Conservation (phyloP, 208 protist genomes). For the Tetramitus jugosus region DNA sequence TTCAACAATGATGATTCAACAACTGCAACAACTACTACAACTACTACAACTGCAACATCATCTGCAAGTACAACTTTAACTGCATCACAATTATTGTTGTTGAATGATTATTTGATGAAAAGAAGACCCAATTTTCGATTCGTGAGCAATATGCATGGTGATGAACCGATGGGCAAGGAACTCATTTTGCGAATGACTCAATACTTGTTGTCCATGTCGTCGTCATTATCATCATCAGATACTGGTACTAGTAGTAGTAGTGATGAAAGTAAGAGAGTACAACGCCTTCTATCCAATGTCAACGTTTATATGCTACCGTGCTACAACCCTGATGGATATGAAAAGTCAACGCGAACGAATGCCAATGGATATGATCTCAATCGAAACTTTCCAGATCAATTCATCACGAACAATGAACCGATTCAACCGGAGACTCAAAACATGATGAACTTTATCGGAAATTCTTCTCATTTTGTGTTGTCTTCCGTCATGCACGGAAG, state of each 20-base stretch:
- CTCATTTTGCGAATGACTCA: not conserved
- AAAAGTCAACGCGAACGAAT: not conserved
- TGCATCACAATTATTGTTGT: too few relatives aligned
- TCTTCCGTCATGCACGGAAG: not conserved
- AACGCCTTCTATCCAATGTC: not conserved
- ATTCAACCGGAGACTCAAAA: not conserved
- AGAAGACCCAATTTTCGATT: constrained; percentile 18
- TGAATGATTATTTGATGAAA: too few relatives aligned
- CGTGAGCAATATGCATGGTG: constrained; percentile 20
- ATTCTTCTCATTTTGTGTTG: not conserved
- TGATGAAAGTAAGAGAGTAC: not conserved
- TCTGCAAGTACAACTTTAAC: too few relatives aligned
- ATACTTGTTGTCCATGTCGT: not conserved
- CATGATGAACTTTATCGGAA: not conserved
- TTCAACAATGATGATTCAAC: not conserved
- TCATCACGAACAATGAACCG: not conserved
- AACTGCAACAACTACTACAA: too few relatives aligned
- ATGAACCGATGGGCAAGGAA: constrained; percentile 19
- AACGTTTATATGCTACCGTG: constrained; percentile 13
- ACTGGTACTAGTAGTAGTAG: not conserved
- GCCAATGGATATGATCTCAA: constrained; percentile 20
- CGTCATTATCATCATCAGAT: too few relatives aligned
- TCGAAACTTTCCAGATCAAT: constrained; percentile 23
- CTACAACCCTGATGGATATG: constrained; percentile 17
- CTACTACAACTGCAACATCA: too few relatives aligned